These are phyloP conservation scores for Ligustrum vulgare DNA, from an alignment of 257 asterid genomes.

Conservation along the genomic window DNA sequence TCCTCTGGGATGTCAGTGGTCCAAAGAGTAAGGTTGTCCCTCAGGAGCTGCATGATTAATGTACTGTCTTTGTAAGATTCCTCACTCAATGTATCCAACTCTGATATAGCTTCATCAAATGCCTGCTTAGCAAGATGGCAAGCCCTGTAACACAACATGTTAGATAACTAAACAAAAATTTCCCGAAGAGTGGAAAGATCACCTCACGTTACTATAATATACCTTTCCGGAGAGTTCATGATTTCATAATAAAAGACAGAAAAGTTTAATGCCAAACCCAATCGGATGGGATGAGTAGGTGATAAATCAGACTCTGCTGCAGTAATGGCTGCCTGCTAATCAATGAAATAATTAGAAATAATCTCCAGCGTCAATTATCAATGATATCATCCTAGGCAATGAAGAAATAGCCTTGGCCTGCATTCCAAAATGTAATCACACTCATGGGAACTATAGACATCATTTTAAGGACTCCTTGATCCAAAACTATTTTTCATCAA, in stretches of 20 bases:
- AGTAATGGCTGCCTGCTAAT: conserved; percentile 11
- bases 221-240: conserved; percentile 10
- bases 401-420: neutral
- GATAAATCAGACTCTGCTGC: conserved; percentile 15
- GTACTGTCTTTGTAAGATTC: conserved; percentile 18
- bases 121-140: conserved; percentile 17
- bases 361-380: neutral
- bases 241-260: conserved; percentile 21
- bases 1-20: conserved; percentile 14
- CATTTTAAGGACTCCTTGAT: neutral
- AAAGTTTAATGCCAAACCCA: conserved; percentile 19
- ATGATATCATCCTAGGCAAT: neutral
- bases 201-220: neutral
- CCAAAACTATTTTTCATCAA: neutral
- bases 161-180: neutral
- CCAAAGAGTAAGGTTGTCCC: conserved; percentile 17
- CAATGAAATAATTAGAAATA: neutral
- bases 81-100: conserved; percentile 8
- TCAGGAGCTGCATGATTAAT: neutral
- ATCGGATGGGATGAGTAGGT: conserved; percentile 19
- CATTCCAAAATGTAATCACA: neutral
- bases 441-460: neutral
- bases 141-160: conserved; percentile 6
- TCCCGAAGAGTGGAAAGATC: neutral
- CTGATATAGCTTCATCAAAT: conserved; percentile 2